Evolutionary conservation across 441 rosid genomes (phyloP).

Genomic region (Mallotus repandus): DNA sequence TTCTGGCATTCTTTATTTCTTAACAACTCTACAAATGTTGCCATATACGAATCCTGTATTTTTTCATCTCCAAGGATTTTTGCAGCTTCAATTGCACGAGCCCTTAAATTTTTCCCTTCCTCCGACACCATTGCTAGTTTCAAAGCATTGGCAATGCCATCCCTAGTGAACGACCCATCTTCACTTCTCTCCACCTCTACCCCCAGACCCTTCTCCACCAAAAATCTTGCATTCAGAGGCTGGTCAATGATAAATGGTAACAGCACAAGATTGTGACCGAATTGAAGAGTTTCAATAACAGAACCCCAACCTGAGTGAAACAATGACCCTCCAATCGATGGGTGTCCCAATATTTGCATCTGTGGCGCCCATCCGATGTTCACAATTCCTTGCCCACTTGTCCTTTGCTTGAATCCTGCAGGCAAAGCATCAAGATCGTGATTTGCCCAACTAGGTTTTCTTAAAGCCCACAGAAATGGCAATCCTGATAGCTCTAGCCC

Average conservation of each 20-base stretch:
- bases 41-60: slow-evolving; percentile 8
- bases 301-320: slow-evolving; percentile 39
- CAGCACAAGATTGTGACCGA: slow-evolving; percentile 26
- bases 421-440: slow-evolving; percentile 32
- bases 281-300: slow-evolving; percentile 24
- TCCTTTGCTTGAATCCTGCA: slow-evolving; percentile 18
- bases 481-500: slow-evolving; percentile 19
- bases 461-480: slow-evolving; percentile 21
- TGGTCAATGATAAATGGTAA: slow-evolving; percentile 32
- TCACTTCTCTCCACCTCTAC: slow-evolving; percentile 27
- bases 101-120: slow-evolving; percentile 18
- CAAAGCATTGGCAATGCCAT: slow-evolving; percentile 23
- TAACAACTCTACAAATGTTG: slow-evolving; percentile 14
- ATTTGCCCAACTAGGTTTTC: slow-evolving; percentile 23
- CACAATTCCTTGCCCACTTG: slow-evolving; percentile 19
- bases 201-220: slow-evolving; percentile 31
- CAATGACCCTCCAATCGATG: slow-evolving; percentile 30
- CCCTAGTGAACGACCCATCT: slow-evolving; percentile 24
- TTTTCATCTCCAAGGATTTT: slow-evolving; percentile 10
- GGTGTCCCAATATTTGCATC: slow-evolving; percentile 37
- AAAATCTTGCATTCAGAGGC: slow-evolving; percentile 27
- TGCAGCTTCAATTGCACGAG: slow-evolving; percentile 13
- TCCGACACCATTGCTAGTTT: slow-evolving; percentile 21
- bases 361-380: slow-evolving; percentile 38
- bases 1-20: neutral